Base-by-base conservation (phyloP, 176 grass and related monocot genomes). In the Raddia guianensis region DNA sequence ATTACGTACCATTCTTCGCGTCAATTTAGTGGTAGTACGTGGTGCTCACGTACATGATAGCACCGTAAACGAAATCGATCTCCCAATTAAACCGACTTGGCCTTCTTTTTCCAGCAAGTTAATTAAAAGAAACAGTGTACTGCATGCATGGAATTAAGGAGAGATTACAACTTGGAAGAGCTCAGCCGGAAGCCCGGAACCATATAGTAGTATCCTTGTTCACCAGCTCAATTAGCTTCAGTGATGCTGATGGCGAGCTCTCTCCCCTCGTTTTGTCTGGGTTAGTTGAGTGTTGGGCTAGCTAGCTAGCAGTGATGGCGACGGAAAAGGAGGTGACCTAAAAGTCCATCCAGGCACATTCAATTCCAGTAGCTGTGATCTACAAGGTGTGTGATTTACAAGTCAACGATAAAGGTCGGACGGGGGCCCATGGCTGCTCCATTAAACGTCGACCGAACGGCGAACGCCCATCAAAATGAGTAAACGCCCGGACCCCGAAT, bases 271-370 rank as follows among this genome's bases (percentile, higher is more conserved):
- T 74, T 19, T 19, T 32, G 12, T 5, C 53, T 4, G 45, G 37
- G 63, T 74, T 84, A 7, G 82, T 81, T 81, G 71, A 71, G 49
- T 48, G 87, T 76, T 89, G 76, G 87, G 70, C 16, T 18, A 50
- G 45, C 45, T 70, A 82, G 70, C 21, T 18, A 50, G 45, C 45
- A 12, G 20, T 9, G 67, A 63, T 15, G 74, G 50, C 43, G 82
- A 89, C 48, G 46, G 75, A 54, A 69, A 74, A 77, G 15, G 81
- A 53, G 43, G 75, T 32, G 69, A 63, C 69, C 62, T 53, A 8
- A 61, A 84, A 84, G 87, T 85, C 81, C 82, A 80, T 61, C 6
- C 62, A 63, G 32, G 74, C 68, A 37, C 57, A 69, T 63, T 58
- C 56, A 82, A 59, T 73, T 3, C 51, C 43, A 5, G 3, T 7